phyloP scores from a whole-genome alignment of 2,329 filamentous ascomycete species.

The Teratosphaeria pseudoeucalypti region DNA sequence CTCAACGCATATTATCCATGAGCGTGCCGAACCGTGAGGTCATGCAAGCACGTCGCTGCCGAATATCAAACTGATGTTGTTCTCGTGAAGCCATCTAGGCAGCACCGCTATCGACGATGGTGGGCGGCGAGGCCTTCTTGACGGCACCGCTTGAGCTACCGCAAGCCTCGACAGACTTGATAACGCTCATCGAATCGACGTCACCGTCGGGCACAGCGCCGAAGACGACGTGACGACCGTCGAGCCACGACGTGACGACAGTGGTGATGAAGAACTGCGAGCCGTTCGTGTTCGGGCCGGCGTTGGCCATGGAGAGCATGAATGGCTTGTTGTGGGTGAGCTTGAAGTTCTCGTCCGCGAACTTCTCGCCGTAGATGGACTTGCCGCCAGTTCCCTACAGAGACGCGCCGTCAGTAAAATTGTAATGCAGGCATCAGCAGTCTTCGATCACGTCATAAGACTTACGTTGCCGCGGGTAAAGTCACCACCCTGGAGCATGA shows the following conservation, averaged over 20 bases:
- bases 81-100: constrained; percentile 9
- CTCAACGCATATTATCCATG: neutral
- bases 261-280: constrained; percentile 61
- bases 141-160: constrained; percentile 45
- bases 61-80: neutral
- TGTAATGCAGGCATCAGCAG: constrained; percentile 1
- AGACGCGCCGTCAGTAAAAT: neutral
- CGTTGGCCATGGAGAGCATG: constrained; percentile 95
- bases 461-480: constrained; percentile 90
- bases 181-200: constrained; percentile 41
- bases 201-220: constrained; percentile 56
- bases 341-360: constrained; percentile 92
- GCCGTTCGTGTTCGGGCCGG: constrained; percentile 86
- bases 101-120: constrained; percentile 43
- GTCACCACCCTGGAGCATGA: constrained; percentile 98
- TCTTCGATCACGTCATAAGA: neutral
- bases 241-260: constrained; percentile 57
- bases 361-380: constrained; percentile 95
- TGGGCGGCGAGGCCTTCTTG: constrained; percentile 41
- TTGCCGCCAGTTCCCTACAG: constrained; percentile 83
- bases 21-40: neutral
- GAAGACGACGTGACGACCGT: constrained; percentile 77
- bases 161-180: constrained; percentile 50
- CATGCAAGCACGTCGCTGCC: neutral
- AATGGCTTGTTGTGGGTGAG: constrained; percentile 87